These are phyloP conservation scores for Coemansia sp. DNA, from an alignment of 192 early-diverging fungal species.

Conservation along the genomic window DNA sequence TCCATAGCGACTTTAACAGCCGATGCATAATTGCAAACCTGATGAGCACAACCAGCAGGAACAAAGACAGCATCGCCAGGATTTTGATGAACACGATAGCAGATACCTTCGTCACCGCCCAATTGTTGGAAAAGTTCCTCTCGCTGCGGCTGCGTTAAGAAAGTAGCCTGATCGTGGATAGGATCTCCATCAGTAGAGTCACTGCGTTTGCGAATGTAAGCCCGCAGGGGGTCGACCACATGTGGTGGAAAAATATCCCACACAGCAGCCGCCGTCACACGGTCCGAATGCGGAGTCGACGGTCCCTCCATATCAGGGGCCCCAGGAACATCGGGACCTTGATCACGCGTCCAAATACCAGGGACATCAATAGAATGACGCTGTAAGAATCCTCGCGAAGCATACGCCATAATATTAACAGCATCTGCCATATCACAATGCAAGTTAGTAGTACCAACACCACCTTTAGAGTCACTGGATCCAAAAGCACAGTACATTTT, in stretches of 20 bases:
- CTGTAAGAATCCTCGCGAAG: conserved; percentile 17
- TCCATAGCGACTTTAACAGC: conserved; percentile 72
- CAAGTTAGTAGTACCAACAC: conserved; percentile 68
- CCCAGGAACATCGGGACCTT: background rate
- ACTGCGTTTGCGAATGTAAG: conserved; percentile 27
- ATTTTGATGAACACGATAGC: conserved; percentile 64
- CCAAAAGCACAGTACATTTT: conserved; percentile 77
- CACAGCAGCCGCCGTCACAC: conserved; percentile 11
- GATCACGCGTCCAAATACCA: conserved; percentile 10
- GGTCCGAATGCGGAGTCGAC: background rate
- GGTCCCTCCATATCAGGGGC: background rate
- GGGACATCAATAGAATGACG: conserved; percentile 12
- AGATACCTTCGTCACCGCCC: conserved; percentile 21
- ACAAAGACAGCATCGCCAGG: conserved; percentile 76
- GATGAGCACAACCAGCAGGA: conserved; percentile 74
- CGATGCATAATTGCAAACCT: conserved; percentile 67
- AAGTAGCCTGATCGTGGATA: conserved; percentile 69
- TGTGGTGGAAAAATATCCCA: conserved; percentile 66
- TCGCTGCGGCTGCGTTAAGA: conserved; percentile 54
- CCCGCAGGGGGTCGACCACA: conserved; percentile 34
- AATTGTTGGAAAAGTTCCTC: conserved; percentile 35
- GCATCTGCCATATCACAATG: conserved; percentile 81
- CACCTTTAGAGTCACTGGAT: conserved; percentile 53
- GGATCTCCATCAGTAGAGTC: conserved; percentile 43
- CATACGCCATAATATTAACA: conserved; percentile 72